Evolutionary conservation across 257 asterid genomes (phyloP).

Genomic region (Solanum piurae): DNA sequence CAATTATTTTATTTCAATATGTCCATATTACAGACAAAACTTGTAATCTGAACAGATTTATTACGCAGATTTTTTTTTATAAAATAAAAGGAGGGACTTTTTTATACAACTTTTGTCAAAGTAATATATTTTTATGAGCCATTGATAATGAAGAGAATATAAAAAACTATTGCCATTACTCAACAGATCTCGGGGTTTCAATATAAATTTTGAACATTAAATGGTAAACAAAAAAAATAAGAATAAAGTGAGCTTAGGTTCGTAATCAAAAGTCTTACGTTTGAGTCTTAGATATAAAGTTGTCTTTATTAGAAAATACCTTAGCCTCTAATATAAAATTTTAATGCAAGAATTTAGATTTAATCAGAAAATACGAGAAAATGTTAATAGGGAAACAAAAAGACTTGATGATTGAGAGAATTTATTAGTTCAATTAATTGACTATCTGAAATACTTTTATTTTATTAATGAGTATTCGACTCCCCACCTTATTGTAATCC

Average conservation of each 20-base stretch:
- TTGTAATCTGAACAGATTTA: background rate
- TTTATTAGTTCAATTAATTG: background rate
- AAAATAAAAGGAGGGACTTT: background rate
- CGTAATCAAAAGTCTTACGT: no score
- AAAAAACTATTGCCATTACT: background rate
- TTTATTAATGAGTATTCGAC: background rate
- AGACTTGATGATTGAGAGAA: background rate
- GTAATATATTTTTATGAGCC: background rate
- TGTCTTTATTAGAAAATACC: no score
- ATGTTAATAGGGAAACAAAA: background rate
- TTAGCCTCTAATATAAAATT: background rate
- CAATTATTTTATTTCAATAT: background rate
- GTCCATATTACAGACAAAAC: background rate
- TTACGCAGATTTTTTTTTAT: background rate
- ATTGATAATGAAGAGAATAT: background rate
- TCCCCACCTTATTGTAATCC: background rate
- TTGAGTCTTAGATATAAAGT: no score
- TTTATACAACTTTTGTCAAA: background rate
- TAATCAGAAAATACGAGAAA: background rate
- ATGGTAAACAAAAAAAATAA: no score
- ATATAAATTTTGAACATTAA: no score
- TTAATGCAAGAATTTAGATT: background rate
- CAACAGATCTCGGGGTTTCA: no score
- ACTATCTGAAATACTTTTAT: background rate
- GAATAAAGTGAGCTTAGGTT: no score